Conservation (phyloP, 805 yeast species). For the Metschnikowia lochheadii region DNA sequence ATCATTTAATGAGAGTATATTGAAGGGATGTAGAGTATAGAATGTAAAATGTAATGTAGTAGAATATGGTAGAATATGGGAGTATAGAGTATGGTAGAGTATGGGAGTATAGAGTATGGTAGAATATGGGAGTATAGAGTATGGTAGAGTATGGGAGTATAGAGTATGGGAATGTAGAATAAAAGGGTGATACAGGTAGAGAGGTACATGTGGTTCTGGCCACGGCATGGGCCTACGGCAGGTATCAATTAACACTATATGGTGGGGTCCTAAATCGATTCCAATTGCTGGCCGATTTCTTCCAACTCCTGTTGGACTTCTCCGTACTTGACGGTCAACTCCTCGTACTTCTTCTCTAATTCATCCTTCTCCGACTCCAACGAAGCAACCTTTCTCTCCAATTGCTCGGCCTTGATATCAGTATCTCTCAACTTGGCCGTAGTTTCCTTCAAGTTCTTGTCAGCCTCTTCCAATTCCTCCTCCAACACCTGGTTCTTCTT, state of each 20-base stretch:
- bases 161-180: too few relatives aligned
- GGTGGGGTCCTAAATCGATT: constrained; percentile 46
- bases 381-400: constrained; percentile 89
- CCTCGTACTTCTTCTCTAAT: constrained; percentile 83
- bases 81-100: too few relatives aligned
- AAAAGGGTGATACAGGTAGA: too few relatives aligned
- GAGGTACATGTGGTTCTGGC: neutral
- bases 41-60: too few relatives aligned
- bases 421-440: constrained; percentile 92
- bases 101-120: too few relatives aligned
- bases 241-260: constrained; percentile 4
- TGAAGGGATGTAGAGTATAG: too few relatives aligned
- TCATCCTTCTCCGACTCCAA: constrained; percentile 90
- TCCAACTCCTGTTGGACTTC: constrained; percentile 91
- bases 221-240: neutral
- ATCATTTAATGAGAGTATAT: too few relatives aligned
- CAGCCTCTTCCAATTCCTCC: constrained; percentile 87
- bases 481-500: constrained; percentile 87
- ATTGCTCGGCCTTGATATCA: constrained; percentile 92
- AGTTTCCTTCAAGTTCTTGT: constrained; percentile 85
- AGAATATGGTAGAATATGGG: too few relatives aligned
- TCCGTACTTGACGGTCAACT: constrained; percentile 73
- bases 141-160: too few relatives aligned
- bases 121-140: too few relatives aligned
- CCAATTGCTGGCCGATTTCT: constrained; percentile 94